A percentile compares a stretch with the other conserved stretches of the same genome.
Evolutionary conservation across 2,329 filamentous ascomycete genomes (phyloP).

Genomic region (Trichoderma sp.): DNA sequence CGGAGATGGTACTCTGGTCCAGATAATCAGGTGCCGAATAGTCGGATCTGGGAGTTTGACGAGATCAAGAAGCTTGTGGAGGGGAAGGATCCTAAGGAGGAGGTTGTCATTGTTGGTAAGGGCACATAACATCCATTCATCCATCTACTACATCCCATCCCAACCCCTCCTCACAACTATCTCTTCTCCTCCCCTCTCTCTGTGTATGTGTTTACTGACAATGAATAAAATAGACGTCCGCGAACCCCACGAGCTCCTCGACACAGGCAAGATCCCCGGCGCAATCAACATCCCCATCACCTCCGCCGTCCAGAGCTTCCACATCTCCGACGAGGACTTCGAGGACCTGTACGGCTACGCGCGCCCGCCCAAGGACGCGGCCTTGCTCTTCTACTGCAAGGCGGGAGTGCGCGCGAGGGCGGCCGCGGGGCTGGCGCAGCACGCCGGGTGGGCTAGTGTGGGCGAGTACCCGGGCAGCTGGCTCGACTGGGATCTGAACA

Average conservation of each 20-base stretch:
- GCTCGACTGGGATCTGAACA: slow-evolving; percentile 76
- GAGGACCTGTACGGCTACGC: slow-evolving; percentile 75
- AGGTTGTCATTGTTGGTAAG: slow-evolving; percentile 48
- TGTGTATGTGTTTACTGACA: background rate
- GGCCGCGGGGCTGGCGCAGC: slow-evolving; percentile 72
- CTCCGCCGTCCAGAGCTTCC: slow-evolving; percentile 74
- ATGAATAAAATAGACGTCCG: slow-evolving; percentile 44
- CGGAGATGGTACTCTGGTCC: slow-evolving; percentile 30
- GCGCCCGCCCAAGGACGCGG: slow-evolving; percentile 55
- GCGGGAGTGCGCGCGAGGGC: slow-evolving; percentile 78
- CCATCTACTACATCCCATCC: background rate
- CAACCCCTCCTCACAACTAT: background rate
- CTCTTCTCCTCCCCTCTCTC: background rate
- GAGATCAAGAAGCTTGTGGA: slow-evolving; percentile 22
- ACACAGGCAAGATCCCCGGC: slow-evolving; percentile 71
- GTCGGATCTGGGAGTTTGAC: slow-evolving; percentile 47
- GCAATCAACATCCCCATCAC: slow-evolving; percentile 80
- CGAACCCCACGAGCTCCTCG: slow-evolving; percentile 64
- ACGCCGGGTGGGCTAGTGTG: slow-evolving; percentile 70
- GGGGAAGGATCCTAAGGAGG: slow-evolving; percentile 14
- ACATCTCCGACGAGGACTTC: slow-evolving; percentile 75
- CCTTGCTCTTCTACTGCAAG: slow-evolving; percentile 88
- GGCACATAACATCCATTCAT: background rate
- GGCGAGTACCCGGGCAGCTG: slow-evolving; percentile 74
- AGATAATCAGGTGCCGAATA: slow-evolving; percentile 11